Evolutionary conservation across 176 grass and related monocot genomes (phyloP).

Genomic region (Olyra latifolia): DNA sequence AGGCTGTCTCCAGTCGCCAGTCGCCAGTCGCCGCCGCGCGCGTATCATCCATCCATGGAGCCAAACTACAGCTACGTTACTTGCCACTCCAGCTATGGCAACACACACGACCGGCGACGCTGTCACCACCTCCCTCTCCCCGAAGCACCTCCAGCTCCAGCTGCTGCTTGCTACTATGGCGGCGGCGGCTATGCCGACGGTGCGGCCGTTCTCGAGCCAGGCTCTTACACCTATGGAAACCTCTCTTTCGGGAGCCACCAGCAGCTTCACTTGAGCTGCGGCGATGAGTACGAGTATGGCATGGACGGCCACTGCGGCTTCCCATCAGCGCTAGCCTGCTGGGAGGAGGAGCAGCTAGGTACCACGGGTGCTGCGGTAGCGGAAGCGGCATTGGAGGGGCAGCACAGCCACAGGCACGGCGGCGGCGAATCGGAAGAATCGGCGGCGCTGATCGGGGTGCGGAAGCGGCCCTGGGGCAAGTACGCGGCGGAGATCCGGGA

Average conservation of each 20-base stretch:
- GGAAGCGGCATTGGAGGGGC: too few relatives aligned
- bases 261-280: too few relatives aligned
- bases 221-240: too few relatives aligned
- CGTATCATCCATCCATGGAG: too few relatives aligned
- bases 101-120: background rate
- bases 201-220: background rate
- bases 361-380: background rate
- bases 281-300: background rate
- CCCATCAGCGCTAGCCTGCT: background rate
- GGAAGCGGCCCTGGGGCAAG: slow-evolving; percentile 62
- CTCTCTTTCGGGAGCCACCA: background rate
- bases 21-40: too few relatives aligned
- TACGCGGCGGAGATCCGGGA: slow-evolving; percentile 63
- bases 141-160: background rate
- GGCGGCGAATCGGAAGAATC: too few relatives aligned
- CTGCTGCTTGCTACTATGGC: background rate
- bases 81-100: too few relatives aligned
- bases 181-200: background rate
- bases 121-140: background rate
- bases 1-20: too few relatives aligned
- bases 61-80: background rate
- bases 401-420: too few relatives aligned
- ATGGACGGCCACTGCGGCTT: background rate
- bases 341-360: background rate
- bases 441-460: slow-evolving; percentile 30